Evolutionary conservation across 768 basidiomycete genomes (phyloP), one percentile per base, ranked within the genome.

Genomic region (Auricularia auricula-judae): DNA sequence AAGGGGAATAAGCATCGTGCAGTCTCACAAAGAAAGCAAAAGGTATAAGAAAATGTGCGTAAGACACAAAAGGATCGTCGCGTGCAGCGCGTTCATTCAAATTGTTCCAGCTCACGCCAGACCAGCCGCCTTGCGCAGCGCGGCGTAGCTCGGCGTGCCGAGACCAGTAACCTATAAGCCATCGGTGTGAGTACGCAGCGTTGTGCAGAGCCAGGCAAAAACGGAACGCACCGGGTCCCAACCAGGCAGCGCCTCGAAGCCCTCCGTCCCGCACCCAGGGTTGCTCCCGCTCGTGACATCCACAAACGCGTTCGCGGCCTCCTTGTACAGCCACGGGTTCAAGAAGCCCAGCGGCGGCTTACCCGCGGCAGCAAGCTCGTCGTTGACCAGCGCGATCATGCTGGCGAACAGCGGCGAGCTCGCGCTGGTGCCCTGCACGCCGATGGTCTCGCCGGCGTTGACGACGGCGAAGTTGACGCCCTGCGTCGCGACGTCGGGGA

Each of bases 251-350:
- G 66, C 61, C 36, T 35, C 64, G 56, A 70, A 70, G 18, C 69
- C 69, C 3, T 66, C 61, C 21, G 69, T 70, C 1, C 65, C 63
- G 56, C 69, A 70, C 14, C 68, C 68, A 1, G 68, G 70, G 61
- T 71, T 71, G 35, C 51, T 62, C 3, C 63, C 68, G 62, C 16
- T 5, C 2, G 71, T 68, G 36, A 73, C 65, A 29, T 65, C 65
- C 60, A 68, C 66, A 21, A 69, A 54, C 3, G 67, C 36, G 23
- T 65, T 63, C 35, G 67, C 51, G 2, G 67, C 56, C 11, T 39
- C 35, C 2, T 54, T 18, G 64, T 77, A 76, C 65, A 77, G 64
- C 71, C 72, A 75, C 54, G 76, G 75, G 69, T 77, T 77, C 64
- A 77, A 64, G 70, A 76, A 77, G 1, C 76, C 76, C 29, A 76